These are phyloP conservation scores for Nemania diffusa DNA, from an alignment of 2,329 filamentous ascomycete species.

Conservation along the genomic window DNA sequence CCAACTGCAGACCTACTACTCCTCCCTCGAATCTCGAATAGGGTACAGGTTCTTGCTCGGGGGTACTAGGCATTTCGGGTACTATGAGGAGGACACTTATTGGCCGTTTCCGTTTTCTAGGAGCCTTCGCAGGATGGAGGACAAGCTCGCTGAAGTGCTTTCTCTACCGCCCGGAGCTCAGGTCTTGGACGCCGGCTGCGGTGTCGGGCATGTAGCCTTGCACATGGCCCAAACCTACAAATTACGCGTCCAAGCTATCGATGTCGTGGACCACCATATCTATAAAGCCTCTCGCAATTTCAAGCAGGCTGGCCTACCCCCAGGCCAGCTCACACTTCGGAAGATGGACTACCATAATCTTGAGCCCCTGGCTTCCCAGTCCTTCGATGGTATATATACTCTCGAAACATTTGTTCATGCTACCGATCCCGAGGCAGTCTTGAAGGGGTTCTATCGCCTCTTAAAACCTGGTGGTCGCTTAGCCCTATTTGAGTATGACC, in stretches of 20 bases:
- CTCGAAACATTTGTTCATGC: slow-evolving; percentile 68
- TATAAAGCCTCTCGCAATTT: slow-evolving; percentile 56
- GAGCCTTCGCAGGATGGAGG: slow-evolving; percentile 61
- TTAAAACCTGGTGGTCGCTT: slow-evolving; percentile 60
- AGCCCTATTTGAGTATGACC: slow-evolving; percentile 60
- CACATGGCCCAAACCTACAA: slow-evolving; percentile 56
- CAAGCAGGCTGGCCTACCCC: slow-evolving; percentile 46
- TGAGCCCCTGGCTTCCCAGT: slow-evolving; percentile 50
- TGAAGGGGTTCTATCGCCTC: slow-evolving; percentile 59
- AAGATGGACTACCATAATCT: slow-evolving; percentile 64
- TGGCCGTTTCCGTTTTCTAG: slow-evolving; percentile 60
- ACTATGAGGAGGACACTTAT: slow-evolving; percentile 56
- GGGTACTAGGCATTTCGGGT: slow-evolving; percentile 62
- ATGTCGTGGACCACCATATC: slow-evolving; percentile 61
- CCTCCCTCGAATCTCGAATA: slow-evolving; percentile 57
- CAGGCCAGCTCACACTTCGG: slow-evolving; percentile 52
- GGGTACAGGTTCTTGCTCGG: slow-evolving; percentile 58
- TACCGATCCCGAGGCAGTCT: slow-evolving; percentile 56
- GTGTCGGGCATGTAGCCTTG: slow-evolving; percentile 61
- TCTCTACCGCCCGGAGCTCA: slow-evolving; percentile 53
- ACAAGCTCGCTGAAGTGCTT: slow-evolving; percentile 55
- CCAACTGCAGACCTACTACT: slow-evolving; percentile 57
- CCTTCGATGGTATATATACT: slow-evolving; percentile 64
- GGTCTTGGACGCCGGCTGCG: slow-evolving; percentile 64
- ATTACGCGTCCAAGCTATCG: slow-evolving; percentile 58